Base-by-base conservation (phyloP, 2,329 filamentous ascomycete genomes). In the Aotearoamyces nothofagi region DNA sequence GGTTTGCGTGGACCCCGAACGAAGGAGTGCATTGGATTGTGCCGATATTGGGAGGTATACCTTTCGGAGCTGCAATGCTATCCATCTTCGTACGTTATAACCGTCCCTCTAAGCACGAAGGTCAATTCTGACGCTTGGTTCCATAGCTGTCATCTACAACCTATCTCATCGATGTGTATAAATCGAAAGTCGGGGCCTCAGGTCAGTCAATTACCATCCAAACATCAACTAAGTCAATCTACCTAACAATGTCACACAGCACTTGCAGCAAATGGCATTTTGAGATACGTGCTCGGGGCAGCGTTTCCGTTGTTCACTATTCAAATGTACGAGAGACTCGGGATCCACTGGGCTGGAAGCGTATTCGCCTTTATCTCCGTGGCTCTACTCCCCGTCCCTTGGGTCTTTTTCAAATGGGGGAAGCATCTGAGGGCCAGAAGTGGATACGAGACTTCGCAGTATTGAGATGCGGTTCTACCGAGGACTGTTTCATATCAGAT, bases 361-460 rank as follows among this genome's bases (percentile, higher is more conserved):
- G 31, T 60, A 13, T 46, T 61, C 17, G 58, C 46, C 0, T 58
- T 60, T 31, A 44, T 63, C 3, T 52, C 48, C 31, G 37, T 52
- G 1, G 17, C 54, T 3, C 43, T 62, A 43, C 45, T 52, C 4
- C 57, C 56, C 2, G 45, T 63, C 4, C 60, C 60, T 11, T 63
- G 55, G 42, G 27, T 58, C 3, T 53, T 63, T 22, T 62, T 52
- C 26, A 42, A 33, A 19, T 56, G 47, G 19, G 57, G 55, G 3
- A 43, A 47, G 13, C 22, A 17, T 8, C 31, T 57, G 13, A 47
- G 54, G 30, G 38, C 31, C 8, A 50, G 43, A 36, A 55, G 47
- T 38, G 24, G 17, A n/a, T 34, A 31, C 25, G 24, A 31, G 12
- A 31, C 32, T n/a, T n/a, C n/a, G n/a, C n/a, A n/a, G n/a, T n/a